A percentile compares a stretch with the other conserved stretches of the same genome.
Conservation (phyloP, 352 stramenopile species). For the Globisporangium viniferum region DNA sequence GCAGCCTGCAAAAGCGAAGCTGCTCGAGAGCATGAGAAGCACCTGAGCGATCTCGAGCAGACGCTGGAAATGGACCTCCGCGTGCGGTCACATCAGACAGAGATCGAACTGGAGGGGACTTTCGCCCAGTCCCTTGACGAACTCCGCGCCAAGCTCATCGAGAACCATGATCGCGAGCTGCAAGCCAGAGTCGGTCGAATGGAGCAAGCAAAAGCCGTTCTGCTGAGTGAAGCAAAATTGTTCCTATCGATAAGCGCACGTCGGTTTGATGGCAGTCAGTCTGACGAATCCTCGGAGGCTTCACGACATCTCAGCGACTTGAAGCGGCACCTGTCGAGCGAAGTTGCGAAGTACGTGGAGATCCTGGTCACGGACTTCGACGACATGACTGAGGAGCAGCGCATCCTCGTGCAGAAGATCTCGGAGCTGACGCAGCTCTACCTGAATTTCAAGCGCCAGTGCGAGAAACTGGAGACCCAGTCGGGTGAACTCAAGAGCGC, state of each 20-base stretch:
- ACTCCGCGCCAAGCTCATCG: slow-evolving; percentile 24
- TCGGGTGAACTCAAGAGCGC: slow-evolving; percentile 28
- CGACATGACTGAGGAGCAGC: slow-evolving; percentile 51
- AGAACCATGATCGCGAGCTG: slow-evolving; percentile 33
- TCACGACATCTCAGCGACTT: slow-evolving; percentile 34
- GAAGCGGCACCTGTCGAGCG: slow-evolving; percentile 40
- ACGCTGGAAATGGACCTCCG: slow-evolving; percentile 43
- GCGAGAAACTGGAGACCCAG: slow-evolving; percentile 35
- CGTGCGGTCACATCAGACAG: slow-evolving; percentile 32
- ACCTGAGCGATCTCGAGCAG: slow-evolving; percentile 33
- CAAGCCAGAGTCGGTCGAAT: slow-evolving; percentile 41
- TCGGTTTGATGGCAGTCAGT: background rate
- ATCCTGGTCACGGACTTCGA: slow-evolving; percentile 55
- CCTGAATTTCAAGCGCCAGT: slow-evolving; percentile 54
- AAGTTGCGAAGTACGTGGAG: slow-evolving; percentile 45
- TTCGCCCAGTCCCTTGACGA: slow-evolving; percentile 38
- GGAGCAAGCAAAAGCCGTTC: slow-evolving; percentile 36
- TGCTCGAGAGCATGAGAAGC: slow-evolving; percentile 28
- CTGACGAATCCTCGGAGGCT: background rate
- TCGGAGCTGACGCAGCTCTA: slow-evolving; percentile 58
- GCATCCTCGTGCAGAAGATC: slow-evolving; percentile 54
- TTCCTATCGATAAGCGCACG: slow-evolving; percentile 27
- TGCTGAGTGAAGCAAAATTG: slow-evolving; percentile 44
- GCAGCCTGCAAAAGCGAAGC: slow-evolving; percentile 23
- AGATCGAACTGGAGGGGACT: slow-evolving; percentile 37